These are phyloP conservation scores for Hemisphaericaspora xylofermentans DNA, from an alignment of 1,139 yeast species.

Conservation along the genomic window DNA sequence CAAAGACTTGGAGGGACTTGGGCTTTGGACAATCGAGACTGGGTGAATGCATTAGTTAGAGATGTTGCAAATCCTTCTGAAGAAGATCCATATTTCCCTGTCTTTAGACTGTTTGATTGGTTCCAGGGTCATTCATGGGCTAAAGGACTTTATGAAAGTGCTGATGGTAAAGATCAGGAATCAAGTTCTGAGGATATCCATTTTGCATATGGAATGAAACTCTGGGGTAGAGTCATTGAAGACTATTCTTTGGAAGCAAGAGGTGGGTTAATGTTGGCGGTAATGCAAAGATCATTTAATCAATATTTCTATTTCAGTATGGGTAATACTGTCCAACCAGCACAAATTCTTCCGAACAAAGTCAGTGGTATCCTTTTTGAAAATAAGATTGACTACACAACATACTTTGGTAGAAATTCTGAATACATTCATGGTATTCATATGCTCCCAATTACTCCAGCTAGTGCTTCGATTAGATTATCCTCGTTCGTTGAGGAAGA, in stretches of 20 bases:
- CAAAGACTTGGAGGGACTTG: conserved; percentile 49
- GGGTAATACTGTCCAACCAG: conserved; percentile 62
- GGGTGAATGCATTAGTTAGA: conserved; percentile 40
- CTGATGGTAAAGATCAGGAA: conserved; percentile 81
- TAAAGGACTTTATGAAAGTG: conserved; percentile 64
- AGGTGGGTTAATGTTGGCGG: conserved; percentile 71
- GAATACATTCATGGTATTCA: conserved; percentile 96
- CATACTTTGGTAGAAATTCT: conserved; percentile 41
- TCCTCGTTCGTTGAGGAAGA: conserved; percentile 74
- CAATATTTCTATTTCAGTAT: conserved; percentile 57
- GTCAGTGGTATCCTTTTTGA: conserved; percentile 80
- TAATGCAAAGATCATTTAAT: conserved; percentile 62
- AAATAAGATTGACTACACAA: conserved; percentile 88
- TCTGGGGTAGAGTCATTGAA: conserved; percentile 76
- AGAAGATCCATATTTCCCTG: conserved; percentile 68
- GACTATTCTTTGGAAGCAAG: conserved; percentile 74
- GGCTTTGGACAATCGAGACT: conserved; percentile 55
- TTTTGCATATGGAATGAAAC: conserved; percentile 76
- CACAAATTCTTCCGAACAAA: conserved; percentile 55
- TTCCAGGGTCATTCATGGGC: conserved; percentile 87
- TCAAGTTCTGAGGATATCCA: conserved; percentile 80
- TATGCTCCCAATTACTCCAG: conserved; percentile 84
- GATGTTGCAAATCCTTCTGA: conserved; percentile 75
- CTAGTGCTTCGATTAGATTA: conserved; percentile 71
- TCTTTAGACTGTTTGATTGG: conserved; percentile 77